Conservation (phyloP, 176 grass and related monocot genomes). For the Phragmites australis region DNA sequence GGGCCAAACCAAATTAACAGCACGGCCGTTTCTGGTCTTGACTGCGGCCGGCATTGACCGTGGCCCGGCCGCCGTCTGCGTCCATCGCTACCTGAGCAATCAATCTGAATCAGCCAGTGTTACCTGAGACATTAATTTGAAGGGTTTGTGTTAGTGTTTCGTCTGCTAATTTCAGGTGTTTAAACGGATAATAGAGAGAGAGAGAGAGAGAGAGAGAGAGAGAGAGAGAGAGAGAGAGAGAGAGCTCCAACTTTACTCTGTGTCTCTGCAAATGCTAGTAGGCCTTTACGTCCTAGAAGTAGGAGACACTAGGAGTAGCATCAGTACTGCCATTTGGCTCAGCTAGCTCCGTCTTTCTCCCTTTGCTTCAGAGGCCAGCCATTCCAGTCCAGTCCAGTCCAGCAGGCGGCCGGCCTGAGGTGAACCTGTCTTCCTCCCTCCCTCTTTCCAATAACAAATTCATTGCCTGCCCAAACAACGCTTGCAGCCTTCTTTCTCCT, state of each 20-base stretch:
- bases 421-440: not conserved
- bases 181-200: not conserved
- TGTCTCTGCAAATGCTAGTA: constrained; percentile 16
- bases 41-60: not conserved
- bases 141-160: not conserved
- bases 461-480: not conserved
- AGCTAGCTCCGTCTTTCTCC: not conserved
- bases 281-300: constrained; percentile 46
- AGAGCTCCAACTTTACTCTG: constrained; percentile 8
- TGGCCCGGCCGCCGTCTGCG: no score
- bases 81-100: not conserved
- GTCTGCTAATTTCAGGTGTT: not conserved
- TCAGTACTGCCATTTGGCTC: constrained; percentile 28
- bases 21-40: constrained; percentile 17
- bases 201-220: no score
- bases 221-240: no score
- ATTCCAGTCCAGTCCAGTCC: constrained; percentile 1
- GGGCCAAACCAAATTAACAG: constrained; percentile 10
- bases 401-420: not conserved
- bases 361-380: constrained; percentile 47
- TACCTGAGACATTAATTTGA: not conserved
- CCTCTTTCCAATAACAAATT: not conserved
- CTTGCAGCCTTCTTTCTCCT: constrained; percentile 17
- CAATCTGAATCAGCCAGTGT: not conserved
- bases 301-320: constrained; percentile 30